A percentile compares a stretch with the other conserved stretches of the same genome.
phyloP scores from a whole-genome alignment of 495 filamentous ascomycete species.

The Penicillium alfredii region DNA sequence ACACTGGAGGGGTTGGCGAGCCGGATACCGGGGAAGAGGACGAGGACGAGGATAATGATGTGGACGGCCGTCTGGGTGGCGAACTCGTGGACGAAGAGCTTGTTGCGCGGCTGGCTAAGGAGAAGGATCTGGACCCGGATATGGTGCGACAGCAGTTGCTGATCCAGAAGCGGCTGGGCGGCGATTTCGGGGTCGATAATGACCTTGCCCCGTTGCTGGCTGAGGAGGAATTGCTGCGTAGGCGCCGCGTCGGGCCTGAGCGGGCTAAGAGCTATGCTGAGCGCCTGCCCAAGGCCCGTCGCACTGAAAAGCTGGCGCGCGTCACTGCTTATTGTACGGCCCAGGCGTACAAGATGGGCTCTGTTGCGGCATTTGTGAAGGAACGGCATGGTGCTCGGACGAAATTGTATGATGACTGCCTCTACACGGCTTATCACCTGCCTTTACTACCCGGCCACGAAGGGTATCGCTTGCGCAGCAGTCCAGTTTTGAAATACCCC shows the following conservation, averaged over 20 bases:
- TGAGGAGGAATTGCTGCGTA: conserved; percentile 66
- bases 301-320: conserved; percentile 79
- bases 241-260: conserved; percentile 50
- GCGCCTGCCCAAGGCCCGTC: conserved; percentile 79
- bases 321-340: conserved; percentile 97
- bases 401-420: conserved; percentile 98
- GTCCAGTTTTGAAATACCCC: conserved; percentile 83
- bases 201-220: conserved; percentile 68
- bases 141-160: conserved; percentile 31
- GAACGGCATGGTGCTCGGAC: conserved; percentile 87
- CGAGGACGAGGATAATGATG: conserved; percentile 19
- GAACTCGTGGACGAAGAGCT: conserved; percentile 47
- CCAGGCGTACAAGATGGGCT: conserved; percentile 82
- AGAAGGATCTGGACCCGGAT: conserved; percentile 37
- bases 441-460: conserved; percentile 79
- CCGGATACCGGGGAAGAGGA: conserved; percentile 17
- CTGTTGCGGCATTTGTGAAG: conserved; percentile 79
- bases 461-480: conserved; percentile 81
- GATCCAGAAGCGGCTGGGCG: conserved; percentile 34
- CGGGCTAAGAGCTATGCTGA: conserved; percentile 93
- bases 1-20: conserved; percentile 50
- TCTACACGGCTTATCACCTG: conserved; percentile 92
- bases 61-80: conserved; percentile 43
- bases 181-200: conserved; percentile 53
- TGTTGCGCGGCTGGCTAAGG: conserved; percentile 32